These are phyloP conservation scores for Rhodamnia rubescens DNA, from an alignment of 345 rosid genomes.

Conservation along the genomic window DNA sequence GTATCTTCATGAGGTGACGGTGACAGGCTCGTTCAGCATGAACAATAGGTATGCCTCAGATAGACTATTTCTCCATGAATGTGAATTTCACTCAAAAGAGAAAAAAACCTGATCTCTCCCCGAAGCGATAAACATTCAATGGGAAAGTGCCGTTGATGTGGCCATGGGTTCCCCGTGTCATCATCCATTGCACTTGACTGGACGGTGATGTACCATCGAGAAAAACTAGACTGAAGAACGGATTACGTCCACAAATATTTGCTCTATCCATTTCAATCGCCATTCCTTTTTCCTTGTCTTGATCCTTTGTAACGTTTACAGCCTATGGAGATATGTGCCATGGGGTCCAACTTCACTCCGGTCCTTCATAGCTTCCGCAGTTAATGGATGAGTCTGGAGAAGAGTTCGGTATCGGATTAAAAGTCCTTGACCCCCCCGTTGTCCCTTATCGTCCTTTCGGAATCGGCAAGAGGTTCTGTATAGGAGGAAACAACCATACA, in stretches of 20 bases:
- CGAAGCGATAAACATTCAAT: background rate
- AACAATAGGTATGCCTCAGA: too few species aligned
- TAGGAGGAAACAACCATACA: background rate
- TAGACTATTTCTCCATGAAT: too few species aligned
- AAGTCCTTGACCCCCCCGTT: background rate
- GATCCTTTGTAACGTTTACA: background rate
- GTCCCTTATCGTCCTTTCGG: background rate
- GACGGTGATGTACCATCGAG: background rate
- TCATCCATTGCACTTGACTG: background rate
- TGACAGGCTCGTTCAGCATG: too few species aligned
- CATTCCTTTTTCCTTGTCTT: background rate
- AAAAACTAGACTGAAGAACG: background rate
- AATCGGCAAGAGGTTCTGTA: background rate
- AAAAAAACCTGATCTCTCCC: background rate
- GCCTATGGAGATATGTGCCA: background rate
- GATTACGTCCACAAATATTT: background rate
- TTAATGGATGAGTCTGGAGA: background rate
- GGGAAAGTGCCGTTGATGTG: background rate
- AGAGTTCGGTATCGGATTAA: background rate
- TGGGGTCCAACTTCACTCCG: background rate
- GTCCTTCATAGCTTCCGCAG: background rate
- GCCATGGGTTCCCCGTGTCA: background rate
- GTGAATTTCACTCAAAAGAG: background rate
- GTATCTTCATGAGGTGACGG: too few species aligned
- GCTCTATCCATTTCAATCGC: background rate